Percentiles rank a stretch among this genome's conserved stretches.
Conservation (phyloP, 2,329 filamentous ascomycete species). For the Trichoderma cornu-damae region DNA sequence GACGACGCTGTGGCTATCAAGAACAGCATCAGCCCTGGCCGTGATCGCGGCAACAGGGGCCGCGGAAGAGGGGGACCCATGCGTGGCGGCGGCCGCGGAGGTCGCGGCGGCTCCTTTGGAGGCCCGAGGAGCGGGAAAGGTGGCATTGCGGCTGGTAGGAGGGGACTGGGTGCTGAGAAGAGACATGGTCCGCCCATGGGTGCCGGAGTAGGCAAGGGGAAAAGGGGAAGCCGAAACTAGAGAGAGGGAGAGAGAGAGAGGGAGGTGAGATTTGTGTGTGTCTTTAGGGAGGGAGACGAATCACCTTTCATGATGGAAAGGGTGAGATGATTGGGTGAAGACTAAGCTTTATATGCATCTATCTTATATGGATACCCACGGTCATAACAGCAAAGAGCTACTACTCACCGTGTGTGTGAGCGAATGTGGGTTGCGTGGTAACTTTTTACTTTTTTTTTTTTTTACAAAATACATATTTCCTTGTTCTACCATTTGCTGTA, state of each 20-base stretch:
- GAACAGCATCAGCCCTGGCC: constrained; percentile 41
- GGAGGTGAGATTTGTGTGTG: no score
- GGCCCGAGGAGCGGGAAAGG: constrained; percentile 43
- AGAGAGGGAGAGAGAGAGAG: no score
- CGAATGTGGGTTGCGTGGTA: constrained; percentile 5
- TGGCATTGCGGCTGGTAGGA: constrained; percentile 42
- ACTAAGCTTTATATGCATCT: constrained; percentile 8
- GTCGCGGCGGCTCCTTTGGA: constrained; percentile 36
- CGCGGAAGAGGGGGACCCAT: constrained; percentile 29
- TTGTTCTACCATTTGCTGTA: neutral
- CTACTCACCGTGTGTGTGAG: constrained; percentile 5
- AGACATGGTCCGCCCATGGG: constrained; percentile 37
- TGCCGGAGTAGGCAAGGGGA: constrained; percentile 40
- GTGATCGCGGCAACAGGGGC: constrained; percentile 30
- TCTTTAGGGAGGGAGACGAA: neutral
- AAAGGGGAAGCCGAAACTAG: constrained; percentile 30
- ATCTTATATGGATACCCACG: constrained; percentile 18
- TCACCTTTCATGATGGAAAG: neutral
- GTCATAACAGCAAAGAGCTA: neutral
- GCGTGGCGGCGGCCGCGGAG: constrained; percentile 34
- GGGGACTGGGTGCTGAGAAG: constrained; percentile 49
- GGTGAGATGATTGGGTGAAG: neutral
- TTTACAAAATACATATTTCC: neutral
- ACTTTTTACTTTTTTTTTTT: neutral
- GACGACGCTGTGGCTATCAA: constrained; percentile 50